Evolutionary conservation across 352 stramenopile species (phyloP), one percentile per base, ranked within the genome.

Genomic region (Salisapilia sapeloensis): DNA sequence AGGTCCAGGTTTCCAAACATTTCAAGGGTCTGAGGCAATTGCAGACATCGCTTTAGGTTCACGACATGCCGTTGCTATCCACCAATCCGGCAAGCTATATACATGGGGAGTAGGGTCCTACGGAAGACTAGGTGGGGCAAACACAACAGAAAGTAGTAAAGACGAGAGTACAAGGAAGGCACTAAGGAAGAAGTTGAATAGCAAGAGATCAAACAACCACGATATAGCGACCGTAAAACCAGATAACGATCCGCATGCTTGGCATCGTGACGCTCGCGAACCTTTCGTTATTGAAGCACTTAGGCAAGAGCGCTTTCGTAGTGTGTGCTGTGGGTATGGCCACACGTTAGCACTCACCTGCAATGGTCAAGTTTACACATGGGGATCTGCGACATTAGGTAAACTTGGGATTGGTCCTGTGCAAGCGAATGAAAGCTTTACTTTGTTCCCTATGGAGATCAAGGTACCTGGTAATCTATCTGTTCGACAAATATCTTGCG

Each of bases 91-190:
- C 1, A 69, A 72, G 39, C 32, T 87, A 13, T 62, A 66, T 18
- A 57, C 61, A 0, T 87, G 71, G 71, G 71, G 71, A 10, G 67
- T 81, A 13, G 71, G 71, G 0, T 66, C 64, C 0, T 87, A 77
- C 19, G 67, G 67, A 3, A 54, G 64, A 0, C 58, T 84, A 3
- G 71, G 67, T 14, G 41, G 46, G 9, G 41, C 43, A 2, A n/a
- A n/a, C n/a, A 36, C 35, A 12, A 11, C 33, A 16, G 34, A 51
- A 4, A 21, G n/a, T 9, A 14, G 23, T 29, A 15, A 11, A 1
- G 21, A 2, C 33, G 59, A 56, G 2, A 31, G 29, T n/a, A n/a
- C n/a, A n/a, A n/a, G n/a, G 27, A n/a, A 24, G 29, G 24, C 14
- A 24, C 16, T 14, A n/a, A n/a, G n/a, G n/a, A n/a, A n/a, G n/a